phyloP scores from a whole-genome alignment of 1,284 basidiomycete species.

The Melampsora medusae region DNA sequence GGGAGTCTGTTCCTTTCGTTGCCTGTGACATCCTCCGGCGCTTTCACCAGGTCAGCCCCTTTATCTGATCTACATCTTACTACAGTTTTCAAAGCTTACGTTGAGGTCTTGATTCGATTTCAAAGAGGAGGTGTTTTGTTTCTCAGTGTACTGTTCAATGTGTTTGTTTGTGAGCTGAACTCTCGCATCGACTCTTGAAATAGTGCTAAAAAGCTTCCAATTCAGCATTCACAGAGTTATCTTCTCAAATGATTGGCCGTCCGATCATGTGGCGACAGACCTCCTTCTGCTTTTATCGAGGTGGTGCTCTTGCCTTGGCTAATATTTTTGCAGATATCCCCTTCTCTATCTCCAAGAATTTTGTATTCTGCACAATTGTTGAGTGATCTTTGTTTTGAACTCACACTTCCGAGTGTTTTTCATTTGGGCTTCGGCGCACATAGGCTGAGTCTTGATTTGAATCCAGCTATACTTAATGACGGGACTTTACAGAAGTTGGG shows the following conservation, averaged over 20 bases:
- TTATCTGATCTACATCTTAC: too few relatives aligned
- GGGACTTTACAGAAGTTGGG: slow-evolving; percentile 54
- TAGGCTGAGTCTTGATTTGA: not conserved
- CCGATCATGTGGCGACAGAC: slow-evolving; percentile 62
- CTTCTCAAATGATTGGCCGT: slow-evolving; percentile 66
- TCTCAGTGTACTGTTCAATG: slow-evolving; percentile 68
- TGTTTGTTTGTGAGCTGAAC: slow-evolving; percentile 59
- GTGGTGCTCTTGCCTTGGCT: slow-evolving; percentile 70
- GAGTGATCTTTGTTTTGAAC: slow-evolving; percentile 53
- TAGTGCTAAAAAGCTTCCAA: not conserved
- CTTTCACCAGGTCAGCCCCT: slow-evolving; percentile 67
- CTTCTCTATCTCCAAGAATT: slow-evolving; percentile 58
- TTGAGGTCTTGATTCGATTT: too few relatives aligned
- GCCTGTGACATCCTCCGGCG: slow-evolving; percentile 71
- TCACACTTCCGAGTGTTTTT: too few relatives aligned
- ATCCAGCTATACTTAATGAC: not conserved
- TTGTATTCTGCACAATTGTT: slow-evolving; percentile 58
- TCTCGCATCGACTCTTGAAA: not conserved
- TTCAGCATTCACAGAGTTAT: slow-evolving; percentile 61
- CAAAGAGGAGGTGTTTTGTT: slow-evolving; percentile 44
- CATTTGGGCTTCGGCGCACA: too few relatives aligned
- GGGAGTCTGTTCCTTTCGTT: slow-evolving; percentile 63
- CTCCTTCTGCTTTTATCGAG: slow-evolving; percentile 74
- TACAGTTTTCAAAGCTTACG: too few relatives aligned
- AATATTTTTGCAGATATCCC: slow-evolving; percentile 59